Evolutionary conservation across 768 basidiomycete genomes (phyloP).

Genomic region (Calocybe indica): DNA sequence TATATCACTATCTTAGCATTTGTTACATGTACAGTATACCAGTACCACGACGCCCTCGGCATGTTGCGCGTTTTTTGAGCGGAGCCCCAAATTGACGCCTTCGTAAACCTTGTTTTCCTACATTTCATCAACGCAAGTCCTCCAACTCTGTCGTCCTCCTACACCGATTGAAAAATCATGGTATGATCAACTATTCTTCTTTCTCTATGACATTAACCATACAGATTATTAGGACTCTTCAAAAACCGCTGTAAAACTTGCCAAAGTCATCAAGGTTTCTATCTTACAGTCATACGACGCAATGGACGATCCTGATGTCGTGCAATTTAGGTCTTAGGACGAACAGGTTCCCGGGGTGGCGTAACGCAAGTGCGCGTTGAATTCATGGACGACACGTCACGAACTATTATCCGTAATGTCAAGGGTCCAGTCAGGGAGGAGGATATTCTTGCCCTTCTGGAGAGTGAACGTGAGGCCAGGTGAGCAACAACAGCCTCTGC

Average conservation of each 20-base stretch:
- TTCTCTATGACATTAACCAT: slow-evolving; percentile 1
- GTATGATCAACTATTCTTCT: slow-evolving; percentile 17
- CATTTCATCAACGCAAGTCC: slow-evolving; percentile 19
- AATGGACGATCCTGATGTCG: slow-evolving; percentile 6
- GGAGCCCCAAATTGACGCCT: slow-evolving; percentile 17
- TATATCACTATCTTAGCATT: too few species aligned
- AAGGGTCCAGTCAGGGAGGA: slow-evolving; percentile 96
- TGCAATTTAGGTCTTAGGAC: slow-evolving; percentile 76
- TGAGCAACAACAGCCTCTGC: slow-evolving; percentile 30
- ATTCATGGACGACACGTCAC: slow-evolving; percentile 95
- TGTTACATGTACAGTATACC: too few species aligned
- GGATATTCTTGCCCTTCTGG: slow-evolving; percentile 94
- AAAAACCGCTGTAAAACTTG: slow-evolving; percentile 94
- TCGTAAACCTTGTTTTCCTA: slow-evolving; percentile 25
- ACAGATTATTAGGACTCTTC: slow-evolving; percentile 60
- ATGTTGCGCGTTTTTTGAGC: slow-evolving; percentile 12
- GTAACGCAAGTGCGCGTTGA: slow-evolving; percentile 99
- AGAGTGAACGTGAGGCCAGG: slow-evolving; percentile 99
- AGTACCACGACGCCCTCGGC: too few species aligned
- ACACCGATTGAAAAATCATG: slow-evolving; percentile 5
- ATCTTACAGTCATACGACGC: slow-evolving; percentile 1
- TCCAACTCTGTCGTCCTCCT: slow-evolving; percentile 15
- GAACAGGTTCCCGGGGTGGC: slow-evolving; percentile 98
- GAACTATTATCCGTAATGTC: slow-evolving; percentile 97
- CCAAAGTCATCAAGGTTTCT: slow-evolving; percentile 90